Conservation (phyloP, 352 stramenopile species). For the Globisporangium megalacanthum region DNA sequence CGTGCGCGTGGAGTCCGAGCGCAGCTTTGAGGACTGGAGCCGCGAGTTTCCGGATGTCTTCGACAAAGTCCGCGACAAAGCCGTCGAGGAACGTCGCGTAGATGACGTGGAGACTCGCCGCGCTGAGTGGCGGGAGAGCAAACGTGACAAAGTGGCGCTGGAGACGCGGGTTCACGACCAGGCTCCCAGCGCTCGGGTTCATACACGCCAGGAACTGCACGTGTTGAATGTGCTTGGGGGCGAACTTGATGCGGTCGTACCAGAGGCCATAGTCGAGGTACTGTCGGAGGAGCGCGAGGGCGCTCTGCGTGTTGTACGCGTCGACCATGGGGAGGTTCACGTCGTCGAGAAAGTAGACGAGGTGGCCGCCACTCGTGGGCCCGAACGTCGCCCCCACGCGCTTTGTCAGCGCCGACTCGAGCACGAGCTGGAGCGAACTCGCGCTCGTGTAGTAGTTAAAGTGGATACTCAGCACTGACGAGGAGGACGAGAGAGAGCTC, state of each 20-base stretch:
- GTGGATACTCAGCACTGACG: slow-evolving; percentile 67
- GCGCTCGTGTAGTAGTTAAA: slow-evolving; percentile 86
- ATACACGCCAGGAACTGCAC: slow-evolving; percentile 95
- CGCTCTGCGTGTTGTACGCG: slow-evolving; percentile 92
- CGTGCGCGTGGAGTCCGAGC: slow-evolving; percentile 85
- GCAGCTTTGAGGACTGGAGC: slow-evolving; percentile 83
- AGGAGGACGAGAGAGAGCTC: slow-evolving; percentile 12
- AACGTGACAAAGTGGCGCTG: slow-evolving; percentile 96
- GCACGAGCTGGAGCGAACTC: slow-evolving; percentile 61
- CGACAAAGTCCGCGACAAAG: slow-evolving; percentile 91
- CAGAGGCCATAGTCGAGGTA: slow-evolving; percentile 94
- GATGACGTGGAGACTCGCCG: slow-evolving; percentile 88
- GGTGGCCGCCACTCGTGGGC: slow-evolving; percentile 63
- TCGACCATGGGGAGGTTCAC: slow-evolving; percentile 94
- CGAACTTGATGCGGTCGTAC: slow-evolving; percentile 93
- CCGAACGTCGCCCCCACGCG: slow-evolving; percentile 84
- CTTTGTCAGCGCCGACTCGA: slow-evolving; percentile 89
- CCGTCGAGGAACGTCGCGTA: slow-evolving; percentile 95
- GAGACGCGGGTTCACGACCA: slow-evolving; percentile 90
- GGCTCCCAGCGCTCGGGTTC: slow-evolving; percentile 93
- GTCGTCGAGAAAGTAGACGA: slow-evolving; percentile 96
- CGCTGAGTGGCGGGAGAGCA: slow-evolving; percentile 83
- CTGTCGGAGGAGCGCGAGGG: slow-evolving; percentile 92
- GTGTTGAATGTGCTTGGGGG: slow-evolving; percentile 90
- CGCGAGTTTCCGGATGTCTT: slow-evolving; percentile 88